Evolutionary conservation across 441 rosid species (phyloP).

Genomic region (Kokia cookei): DNA sequence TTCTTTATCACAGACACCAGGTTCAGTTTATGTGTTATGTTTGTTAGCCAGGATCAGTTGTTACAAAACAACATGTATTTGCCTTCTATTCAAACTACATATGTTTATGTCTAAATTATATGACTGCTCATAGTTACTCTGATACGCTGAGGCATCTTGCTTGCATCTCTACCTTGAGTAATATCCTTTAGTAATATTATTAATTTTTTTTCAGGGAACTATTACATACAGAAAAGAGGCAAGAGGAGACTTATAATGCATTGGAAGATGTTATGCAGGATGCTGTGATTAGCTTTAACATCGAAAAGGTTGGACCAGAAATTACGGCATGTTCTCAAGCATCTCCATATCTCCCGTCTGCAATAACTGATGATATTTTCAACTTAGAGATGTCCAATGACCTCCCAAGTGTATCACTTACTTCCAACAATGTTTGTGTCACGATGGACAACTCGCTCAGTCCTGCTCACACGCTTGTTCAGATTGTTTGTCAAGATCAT

Average conservation of each 20-base stretch:
- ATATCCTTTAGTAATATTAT: background rate
- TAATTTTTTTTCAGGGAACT: slow-evolving; percentile 51
- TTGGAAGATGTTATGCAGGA: slow-evolving; percentile 45
- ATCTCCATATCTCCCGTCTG: slow-evolving; percentile 54
- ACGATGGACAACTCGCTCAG: slow-evolving; percentile 72
- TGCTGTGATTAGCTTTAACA: slow-evolving; percentile 63
- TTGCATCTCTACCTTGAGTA: background rate
- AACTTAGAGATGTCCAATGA: slow-evolving; percentile 31
- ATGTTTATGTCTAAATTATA: background rate
- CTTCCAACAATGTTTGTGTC: slow-evolving; percentile 46
- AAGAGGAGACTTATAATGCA: slow-evolving; percentile 40
- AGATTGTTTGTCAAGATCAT: slow-evolving; percentile 77
- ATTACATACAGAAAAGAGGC: slow-evolving; percentile 66
- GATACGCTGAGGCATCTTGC: background rate
- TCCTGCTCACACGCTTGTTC: slow-evolving; percentile 79
- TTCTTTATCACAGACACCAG: slow-evolving; percentile 90
- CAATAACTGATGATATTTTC: slow-evolving; percentile 51
- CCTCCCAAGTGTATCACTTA: slow-evolving; percentile 27
- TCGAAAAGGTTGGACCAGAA: slow-evolving; percentile 68
- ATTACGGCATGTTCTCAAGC: slow-evolving; percentile 59
- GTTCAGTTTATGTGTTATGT: slow-evolving; percentile 18
- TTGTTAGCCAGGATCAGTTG: background rate
- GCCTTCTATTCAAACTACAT: background rate
- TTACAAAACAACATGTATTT: background rate
- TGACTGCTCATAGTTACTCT: too few species aligned